A percentile compares a stretch with the other conserved stretches of the same genome.
phyloP scores from a whole-genome alignment of 108 stramenopile genomes.

The Cyclotella atomus region DNA sequence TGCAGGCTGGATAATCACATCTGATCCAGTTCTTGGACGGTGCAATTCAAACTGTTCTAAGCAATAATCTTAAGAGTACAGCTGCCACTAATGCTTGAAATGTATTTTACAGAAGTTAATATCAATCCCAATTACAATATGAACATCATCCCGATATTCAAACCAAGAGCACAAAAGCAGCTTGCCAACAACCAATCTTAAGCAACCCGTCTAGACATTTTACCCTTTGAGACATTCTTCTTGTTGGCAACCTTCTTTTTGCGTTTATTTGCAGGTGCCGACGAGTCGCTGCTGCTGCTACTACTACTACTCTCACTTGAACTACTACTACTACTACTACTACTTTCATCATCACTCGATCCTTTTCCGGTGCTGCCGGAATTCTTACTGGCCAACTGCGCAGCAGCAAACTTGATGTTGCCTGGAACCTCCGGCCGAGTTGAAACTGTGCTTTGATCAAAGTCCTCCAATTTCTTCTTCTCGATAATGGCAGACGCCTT shows the following conservation, averaged over 20 bases:
- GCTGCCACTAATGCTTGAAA: no score
- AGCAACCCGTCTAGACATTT: background rate
- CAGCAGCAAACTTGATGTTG: constrained; percentile 2
- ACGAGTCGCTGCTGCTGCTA: background rate
- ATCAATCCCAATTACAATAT: no score
- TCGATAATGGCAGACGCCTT: background rate
- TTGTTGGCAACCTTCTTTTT: background rate
- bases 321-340: background rate
- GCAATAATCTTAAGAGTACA: no score
- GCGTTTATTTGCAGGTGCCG: background rate
- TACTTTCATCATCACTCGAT: background rate
- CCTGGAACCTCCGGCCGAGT: background rate
- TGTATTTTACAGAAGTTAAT: no score
- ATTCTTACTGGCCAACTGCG: background rate
- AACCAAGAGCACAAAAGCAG: no score
- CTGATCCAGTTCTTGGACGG: no score
- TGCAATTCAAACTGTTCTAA: no score
- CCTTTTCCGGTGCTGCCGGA: background rate
- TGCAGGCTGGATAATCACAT: no score
- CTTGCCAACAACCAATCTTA: no score
- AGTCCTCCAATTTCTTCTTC: background rate
- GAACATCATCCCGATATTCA: no score
- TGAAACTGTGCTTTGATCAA: background rate
- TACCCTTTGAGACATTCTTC: background rate
- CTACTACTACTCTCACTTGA: background rate